Percentiles rank a stretch among this genome's conserved stretches.
Conservation (phyloP, 1,139 yeast species). For the Candida albicans region DNA sequence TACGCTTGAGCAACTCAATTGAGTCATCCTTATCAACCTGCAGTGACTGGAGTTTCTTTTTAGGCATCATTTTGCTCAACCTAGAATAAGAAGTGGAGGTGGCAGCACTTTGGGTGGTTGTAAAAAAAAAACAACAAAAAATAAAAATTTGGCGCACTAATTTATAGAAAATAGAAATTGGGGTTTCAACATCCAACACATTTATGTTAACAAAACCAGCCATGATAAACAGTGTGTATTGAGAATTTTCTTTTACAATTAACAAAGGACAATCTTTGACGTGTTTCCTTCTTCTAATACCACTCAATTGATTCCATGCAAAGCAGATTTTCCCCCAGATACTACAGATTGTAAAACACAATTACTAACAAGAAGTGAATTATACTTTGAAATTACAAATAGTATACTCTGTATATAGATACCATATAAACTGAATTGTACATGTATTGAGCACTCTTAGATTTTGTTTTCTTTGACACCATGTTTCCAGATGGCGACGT, state of each 20-base stretch:
- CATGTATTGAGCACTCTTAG: conserved; percentile 40
- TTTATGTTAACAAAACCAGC: too few species aligned
- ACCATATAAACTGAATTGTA: conserved; percentile 6
- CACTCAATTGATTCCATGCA: background rate
- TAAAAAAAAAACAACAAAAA: conserved; percentile 1
- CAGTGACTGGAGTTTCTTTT: conserved; percentile 9
- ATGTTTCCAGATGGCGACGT: conserved; percentile 97
- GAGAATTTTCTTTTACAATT: background rate
- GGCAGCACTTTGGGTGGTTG: background rate
- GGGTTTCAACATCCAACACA: too few species aligned
- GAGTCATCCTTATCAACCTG: conserved; percentile 12
- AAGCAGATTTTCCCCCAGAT: background rate
- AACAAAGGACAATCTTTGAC: background rate
- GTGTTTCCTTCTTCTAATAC: background rate
- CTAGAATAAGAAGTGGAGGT: background rate
- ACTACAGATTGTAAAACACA: background rate
- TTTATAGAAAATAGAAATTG: background rate
- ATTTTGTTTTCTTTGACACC: conserved; percentile 89
- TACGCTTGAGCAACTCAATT: conserved; percentile 16
- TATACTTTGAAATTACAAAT: conserved; percentile 5
- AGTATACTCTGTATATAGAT: conserved; percentile 6
- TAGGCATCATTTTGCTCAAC: conserved; percentile 9
- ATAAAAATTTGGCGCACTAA: background rate
- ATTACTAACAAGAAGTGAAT: conserved; percentile 1
- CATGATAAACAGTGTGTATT: too few species aligned